Base-by-base conservation (phyloP, 257 asterid species). In the Penstemon eatonii region DNA sequence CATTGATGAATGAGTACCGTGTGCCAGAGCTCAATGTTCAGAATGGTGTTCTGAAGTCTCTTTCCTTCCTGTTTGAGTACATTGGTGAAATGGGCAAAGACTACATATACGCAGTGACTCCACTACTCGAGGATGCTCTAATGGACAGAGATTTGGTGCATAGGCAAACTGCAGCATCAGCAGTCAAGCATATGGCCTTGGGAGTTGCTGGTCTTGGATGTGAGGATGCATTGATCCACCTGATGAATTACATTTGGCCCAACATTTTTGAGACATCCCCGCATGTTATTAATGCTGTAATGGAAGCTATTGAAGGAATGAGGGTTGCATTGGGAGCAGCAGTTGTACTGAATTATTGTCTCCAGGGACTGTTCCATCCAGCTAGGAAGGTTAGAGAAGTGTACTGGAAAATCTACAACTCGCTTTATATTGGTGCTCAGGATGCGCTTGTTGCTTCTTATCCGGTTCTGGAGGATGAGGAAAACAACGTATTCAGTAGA, bases 1-100 rank as follows among this genome's bases (percentile, higher is more conserved):
- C 97, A 7, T 71, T 89, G 80, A 91, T 91, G 95, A 91, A 91
- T 2, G 97, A 91, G 36, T 89, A 89, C 59, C 94, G 92, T 8
- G 94, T 89, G 13, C 98, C 96, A 0, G 98, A 91, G 85, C 98
- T 91, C 51, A 91, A 91, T 55, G 98, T 91, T 52, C 98, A 91
- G 80, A 89, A 91, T 18, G 96, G 96, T 71, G 96, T 91, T 60
- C 74, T 89, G 72, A 89, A 89, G 73, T 89, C 96, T 1, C 89
- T 91, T 5, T 91, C 97, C 3, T 87, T 91, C 76, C 86, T 91
- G 55, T 91, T 89, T 6, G 95, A 91, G 75, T 91, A 91, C 70
- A 88, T 91, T 8, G 97, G 97, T 8, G 97, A 91, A 72, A 89
- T 91, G 97, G 96, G 97, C 3, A 91, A 91, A 62, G 97, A 91